Evolutionary conservation across 768 basidiomycete species (phyloP).

Genomic region (Trametes punicea): DNA sequence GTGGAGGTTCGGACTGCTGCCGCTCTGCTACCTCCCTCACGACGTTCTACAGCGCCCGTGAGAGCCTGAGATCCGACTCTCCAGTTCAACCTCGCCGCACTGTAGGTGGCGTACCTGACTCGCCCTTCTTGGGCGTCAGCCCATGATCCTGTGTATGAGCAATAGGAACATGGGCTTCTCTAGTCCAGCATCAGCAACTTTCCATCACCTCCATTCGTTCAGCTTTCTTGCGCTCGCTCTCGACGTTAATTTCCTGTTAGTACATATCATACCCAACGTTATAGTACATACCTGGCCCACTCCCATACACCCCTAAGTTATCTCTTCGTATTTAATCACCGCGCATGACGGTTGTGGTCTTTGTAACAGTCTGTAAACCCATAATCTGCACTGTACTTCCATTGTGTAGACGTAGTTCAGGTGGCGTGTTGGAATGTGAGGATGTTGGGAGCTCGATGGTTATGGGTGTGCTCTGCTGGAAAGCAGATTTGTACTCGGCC

Average conservation of each 20-base stretch:
- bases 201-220: neutral
- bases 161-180: neutral
- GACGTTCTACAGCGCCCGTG: conserved; percentile 18
- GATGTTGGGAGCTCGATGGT: too few relatives aligned
- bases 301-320: neutral
- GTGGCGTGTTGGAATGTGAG: too few relatives aligned
- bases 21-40: conserved; percentile 5
- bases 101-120: neutral
- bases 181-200: too few relatives aligned
- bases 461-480: too few relatives aligned
- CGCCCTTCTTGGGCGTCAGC: neutral
- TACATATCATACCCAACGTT: neutral
- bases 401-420: too few relatives aligned
- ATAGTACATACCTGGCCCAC: neutral
- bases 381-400: too few relatives aligned
- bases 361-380: too few relatives aligned
- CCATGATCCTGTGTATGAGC: neutral
- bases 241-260: neutral
- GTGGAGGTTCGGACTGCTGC: neutral
- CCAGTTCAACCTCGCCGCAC: neutral
- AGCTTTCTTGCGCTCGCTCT: neutral
- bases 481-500: too few relatives aligned
- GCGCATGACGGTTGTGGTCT: too few relatives aligned
- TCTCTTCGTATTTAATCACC: too few relatives aligned
- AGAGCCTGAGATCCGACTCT: conserved; percentile 2